phyloP scores from a whole-genome alignment of 257 asterid species.

The Euphrasia confusa region DNA sequence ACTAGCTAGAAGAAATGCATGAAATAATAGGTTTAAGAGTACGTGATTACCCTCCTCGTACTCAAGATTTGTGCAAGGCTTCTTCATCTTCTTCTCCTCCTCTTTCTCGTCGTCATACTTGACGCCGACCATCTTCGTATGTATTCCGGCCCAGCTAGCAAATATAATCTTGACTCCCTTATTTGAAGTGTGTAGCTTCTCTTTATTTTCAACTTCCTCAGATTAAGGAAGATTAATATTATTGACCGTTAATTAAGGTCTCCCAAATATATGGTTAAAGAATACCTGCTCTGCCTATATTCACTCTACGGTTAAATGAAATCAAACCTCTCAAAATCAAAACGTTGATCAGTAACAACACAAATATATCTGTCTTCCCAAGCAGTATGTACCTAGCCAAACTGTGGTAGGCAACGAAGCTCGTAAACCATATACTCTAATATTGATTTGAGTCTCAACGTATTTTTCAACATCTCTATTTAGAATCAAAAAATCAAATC shows the following conservation, averaged over 20 bases:
- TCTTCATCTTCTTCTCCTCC: constrained; percentile 19
- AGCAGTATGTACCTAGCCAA: no score
- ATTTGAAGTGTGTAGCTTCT: background rate
- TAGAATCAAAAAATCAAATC: no score
- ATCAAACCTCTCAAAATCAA: no score
- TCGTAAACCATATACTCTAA: no score
- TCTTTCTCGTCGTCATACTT: constrained; percentile 1
- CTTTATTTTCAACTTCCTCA: background rate
- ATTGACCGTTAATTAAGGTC: background rate
- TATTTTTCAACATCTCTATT: no score
- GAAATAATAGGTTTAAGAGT: background rate
- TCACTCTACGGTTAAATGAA: background rate
- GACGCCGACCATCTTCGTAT: constrained; percentile 18
- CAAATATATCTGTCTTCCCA: no score
- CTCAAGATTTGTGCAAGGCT: constrained; percentile 19
- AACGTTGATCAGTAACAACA: no score
- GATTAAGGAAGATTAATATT: background rate
- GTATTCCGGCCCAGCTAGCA: background rate
- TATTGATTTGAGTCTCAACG: no score
- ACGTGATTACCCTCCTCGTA: constrained; percentile 16
- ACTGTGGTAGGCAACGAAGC: no score
- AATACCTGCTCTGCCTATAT: background rate
- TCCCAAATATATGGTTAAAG: background rate
- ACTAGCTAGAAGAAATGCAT: background rate
- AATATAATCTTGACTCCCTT: background rate